Evolutionary conservation across 164 flowering plant genomes (phyloP), one percentile per base, ranked within the genome.

Genomic region (grape (Vitis vinifera)): DNA sequence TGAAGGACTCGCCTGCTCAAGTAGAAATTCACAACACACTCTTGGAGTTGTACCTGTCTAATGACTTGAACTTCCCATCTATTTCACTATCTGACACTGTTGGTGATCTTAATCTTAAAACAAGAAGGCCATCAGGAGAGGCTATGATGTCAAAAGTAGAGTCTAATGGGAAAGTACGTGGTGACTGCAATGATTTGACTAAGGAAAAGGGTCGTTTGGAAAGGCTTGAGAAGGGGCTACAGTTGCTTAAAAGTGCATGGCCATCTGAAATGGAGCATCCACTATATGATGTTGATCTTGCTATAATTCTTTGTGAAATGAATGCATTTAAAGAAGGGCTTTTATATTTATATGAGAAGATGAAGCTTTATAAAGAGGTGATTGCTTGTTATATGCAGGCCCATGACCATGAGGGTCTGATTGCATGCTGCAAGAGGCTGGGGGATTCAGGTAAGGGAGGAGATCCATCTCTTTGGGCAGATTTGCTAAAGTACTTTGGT

Each of bases 381-480:
- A 86, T 93, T 73, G 86, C 95, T 74, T 96, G 99, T 91, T 93
- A 93, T 76, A 93, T 93, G 97, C 99, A 91, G 77, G 88, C 86
- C 59, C 97, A 96, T 75, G 97, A 93, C 59, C 98, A 96, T 69
- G 93, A 87, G 72, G 99, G 99, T 48, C 73, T 96, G 75, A 93
- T 96, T 74, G 90, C 97, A 13, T 96, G 98, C 77, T 96, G 99
- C 83, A 93, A 89, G 87, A 89, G 86, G 79, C 80, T 96, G 52
- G 98, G 98, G 71, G 97, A 91, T 82, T 88, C 94, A 11, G 90
- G 85, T 55, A 88, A 79, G 73, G 99, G 98, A 59, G 99, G 98
- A 16, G 98, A 96, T 68, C 88, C 97, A 67, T 73, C 97, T 70
- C 93, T 96, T 58, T 93, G 98, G 99, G 93, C 86, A 50, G 99